Conservation (phyloP, 441 rosid species). For the Adansonia rubrostipa region DNA sequence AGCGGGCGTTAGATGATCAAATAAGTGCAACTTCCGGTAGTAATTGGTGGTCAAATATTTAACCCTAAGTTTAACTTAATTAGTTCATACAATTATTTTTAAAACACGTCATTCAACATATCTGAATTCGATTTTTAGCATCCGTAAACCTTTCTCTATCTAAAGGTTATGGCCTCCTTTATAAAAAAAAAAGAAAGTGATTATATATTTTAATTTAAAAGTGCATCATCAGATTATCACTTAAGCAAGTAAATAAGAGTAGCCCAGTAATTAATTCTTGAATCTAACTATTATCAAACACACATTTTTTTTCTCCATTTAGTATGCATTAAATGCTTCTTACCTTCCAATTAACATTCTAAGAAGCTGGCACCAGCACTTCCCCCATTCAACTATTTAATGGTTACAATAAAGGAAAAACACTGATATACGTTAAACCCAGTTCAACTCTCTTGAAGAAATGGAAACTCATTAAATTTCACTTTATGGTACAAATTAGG, state of each 20-base stretch:
- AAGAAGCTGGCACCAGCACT: not conserved
- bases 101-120: no score
- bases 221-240: slow-evolving; percentile 14
- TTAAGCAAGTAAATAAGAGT: not conserved
- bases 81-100: no score
- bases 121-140: no score
- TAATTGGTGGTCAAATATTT: not conserved
- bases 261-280: not conserved
- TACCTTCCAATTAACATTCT: not conserved
- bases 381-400: not conserved
- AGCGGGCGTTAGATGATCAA: slow-evolving; percentile 12
- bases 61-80: no score
- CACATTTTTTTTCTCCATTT: not conserved
- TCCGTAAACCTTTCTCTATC: no score
- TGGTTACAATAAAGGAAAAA: not conserved
- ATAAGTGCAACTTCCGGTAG: not conserved
- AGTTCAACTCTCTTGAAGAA: not conserved
- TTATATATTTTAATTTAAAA: not conserved
- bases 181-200: no score
- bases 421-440: not conserved
- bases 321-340: slow-evolving; percentile 6
- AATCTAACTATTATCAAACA: not conserved
- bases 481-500: not conserved
- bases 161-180: no score
- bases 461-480: slow-evolving; percentile 8